These are phyloP conservation scores for Shiraia bambusicola DNA, from an alignment of 2,329 filamentous ascomycete species.

Conservation along the genomic window DNA sequence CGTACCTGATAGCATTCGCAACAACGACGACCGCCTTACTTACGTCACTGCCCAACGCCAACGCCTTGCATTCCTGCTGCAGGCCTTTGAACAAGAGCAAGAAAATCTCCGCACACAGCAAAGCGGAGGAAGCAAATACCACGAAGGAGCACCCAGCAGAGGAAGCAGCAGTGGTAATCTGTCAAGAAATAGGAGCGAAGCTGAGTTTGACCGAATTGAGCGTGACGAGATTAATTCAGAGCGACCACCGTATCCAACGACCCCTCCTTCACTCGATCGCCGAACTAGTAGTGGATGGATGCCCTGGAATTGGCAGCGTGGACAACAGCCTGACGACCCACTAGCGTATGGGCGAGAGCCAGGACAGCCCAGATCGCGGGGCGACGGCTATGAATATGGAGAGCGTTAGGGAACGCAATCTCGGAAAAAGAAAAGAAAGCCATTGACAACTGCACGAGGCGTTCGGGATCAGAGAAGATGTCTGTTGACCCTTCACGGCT, in stretches of 20 bases:
- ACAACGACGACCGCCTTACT: constrained; percentile 66
- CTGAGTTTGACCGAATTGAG: constrained; percentile 87
- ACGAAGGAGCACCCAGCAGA: constrained; percentile 36
- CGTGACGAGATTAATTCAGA: constrained; percentile 61
- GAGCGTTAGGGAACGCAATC: constrained; percentile 28
- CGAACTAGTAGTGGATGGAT: constrained; percentile 49
- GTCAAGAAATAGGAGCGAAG: constrained; percentile 80
- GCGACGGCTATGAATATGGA: constrained; percentile 36
- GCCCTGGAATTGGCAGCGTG: constrained; percentile 52
- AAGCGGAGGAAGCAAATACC: constrained; percentile 49
- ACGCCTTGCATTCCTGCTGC: constrained; percentile 70
- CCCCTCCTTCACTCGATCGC: constrained; percentile 34
- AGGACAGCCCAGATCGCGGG: constrained; percentile 24
- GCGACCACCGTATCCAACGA: constrained; percentile 44
- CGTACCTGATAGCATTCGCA: constrained; percentile 67
- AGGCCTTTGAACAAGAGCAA: constrained; percentile 78
- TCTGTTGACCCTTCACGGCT: constrained; percentile 3
- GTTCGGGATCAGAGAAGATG: constrained; percentile 6
- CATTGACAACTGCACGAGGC: constrained; percentile 9
- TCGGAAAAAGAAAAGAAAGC: constrained; percentile 5
- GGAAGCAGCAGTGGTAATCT: constrained; percentile 49
- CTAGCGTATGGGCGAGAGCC: constrained; percentile 39
- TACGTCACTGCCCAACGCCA: constrained; percentile 82
- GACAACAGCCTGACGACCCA: constrained; percentile 30
- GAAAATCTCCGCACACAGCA: constrained; percentile 53